A percentile compares a stretch with the other conserved stretches of the same genome.
phyloP scores from a whole-genome alignment of 306 rosid species.

The Citrullus amarus region DNA sequence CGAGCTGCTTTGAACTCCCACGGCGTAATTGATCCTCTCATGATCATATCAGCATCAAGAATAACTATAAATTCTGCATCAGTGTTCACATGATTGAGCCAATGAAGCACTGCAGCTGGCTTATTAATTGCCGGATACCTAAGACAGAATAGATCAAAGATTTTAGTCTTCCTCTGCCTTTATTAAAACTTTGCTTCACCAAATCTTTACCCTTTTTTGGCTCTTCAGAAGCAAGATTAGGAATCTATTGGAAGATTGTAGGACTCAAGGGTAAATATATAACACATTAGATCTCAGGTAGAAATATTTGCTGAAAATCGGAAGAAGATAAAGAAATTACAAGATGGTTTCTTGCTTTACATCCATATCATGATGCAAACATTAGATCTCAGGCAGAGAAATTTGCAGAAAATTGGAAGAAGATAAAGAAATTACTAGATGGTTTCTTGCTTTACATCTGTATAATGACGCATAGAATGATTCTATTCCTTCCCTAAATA shows the following conservation, averaged over 20 bases:
- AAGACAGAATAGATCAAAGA: constrained; percentile 12
- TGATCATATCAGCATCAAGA: constrained; percentile 97
- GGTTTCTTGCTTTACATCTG: background rate
- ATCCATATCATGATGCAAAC: background rate
- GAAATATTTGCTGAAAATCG: background rate
- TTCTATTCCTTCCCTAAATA: background rate
- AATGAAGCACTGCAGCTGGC: constrained; percentile 97
- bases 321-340: background rate
- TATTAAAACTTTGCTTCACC: background rate
- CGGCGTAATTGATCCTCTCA: constrained; percentile 92
- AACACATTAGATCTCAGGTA: background rate
- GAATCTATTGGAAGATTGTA: background rate
- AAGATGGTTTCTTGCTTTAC: background rate
- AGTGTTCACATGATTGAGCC: constrained; percentile 76
- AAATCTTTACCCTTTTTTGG: background rate
- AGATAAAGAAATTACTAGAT: background rate
- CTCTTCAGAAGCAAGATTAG: background rate
- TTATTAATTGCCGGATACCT: constrained; percentile 99
- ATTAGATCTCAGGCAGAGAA: background rate
- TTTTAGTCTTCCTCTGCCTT: background rate
- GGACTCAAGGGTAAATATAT: background rate
- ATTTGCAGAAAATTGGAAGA: background rate
- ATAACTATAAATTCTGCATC: constrained; percentile 95
- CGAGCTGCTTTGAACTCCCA: constrained; percentile 96
- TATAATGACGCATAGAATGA: background rate